Base-by-base conservation (phyloP, 1,284 basidiomycete genomes). In the Microbotryum scabiosae region DNA sequence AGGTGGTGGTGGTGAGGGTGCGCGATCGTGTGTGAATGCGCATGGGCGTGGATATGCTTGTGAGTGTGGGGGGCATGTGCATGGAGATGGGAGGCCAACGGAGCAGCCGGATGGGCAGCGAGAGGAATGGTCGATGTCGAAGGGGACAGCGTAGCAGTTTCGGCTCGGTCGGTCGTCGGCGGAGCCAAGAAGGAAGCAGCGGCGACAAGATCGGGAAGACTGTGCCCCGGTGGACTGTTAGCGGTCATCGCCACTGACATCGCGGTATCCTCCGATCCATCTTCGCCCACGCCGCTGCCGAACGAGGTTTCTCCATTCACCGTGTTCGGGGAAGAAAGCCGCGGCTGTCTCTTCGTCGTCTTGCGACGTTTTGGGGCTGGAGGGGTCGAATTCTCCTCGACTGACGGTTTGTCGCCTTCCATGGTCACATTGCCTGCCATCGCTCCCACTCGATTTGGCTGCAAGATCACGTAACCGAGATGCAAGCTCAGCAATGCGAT, bases 161-260 rank as follows among this genome's bases (percentile, higher is more conserved):
- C 25, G 25, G 51, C n/a, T 23, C 25, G 25, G 12, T 41, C 36
- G 12, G 36, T 10, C 30, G 50, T 20, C n/a, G 51, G 21, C 12
- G 53, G 44, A 25, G 53, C 32, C 53, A 55, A 36, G 16, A 36
- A 36, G 18, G 26, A 32, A 18, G 65, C 67, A 20, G 64, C 60
- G 2, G 64, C 60, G 12, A 65, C 67, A 8, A 68, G 65, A 23
- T 68, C 67, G 21, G 58, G 61, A 3, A 68, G 54, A 16, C 51
- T 57, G 51, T 59, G 59, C 6, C 66, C 28, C 14, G 60, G 61
- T 41, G 63, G 58, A n/a, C 53, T 55, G 9, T 49, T 20, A 1
- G 52, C 48, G 1, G 36, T 46, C 6, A 9, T 5, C 20, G 49
- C 16, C 4, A 49, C 36, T 43, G 45, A 51, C 1, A 25, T 46